Evolutionary conservation across 208 protist genomes (phyloP), one percentile per base, ranked within the genome.

Genomic region (Spironucleus salmonicida): DNA sequence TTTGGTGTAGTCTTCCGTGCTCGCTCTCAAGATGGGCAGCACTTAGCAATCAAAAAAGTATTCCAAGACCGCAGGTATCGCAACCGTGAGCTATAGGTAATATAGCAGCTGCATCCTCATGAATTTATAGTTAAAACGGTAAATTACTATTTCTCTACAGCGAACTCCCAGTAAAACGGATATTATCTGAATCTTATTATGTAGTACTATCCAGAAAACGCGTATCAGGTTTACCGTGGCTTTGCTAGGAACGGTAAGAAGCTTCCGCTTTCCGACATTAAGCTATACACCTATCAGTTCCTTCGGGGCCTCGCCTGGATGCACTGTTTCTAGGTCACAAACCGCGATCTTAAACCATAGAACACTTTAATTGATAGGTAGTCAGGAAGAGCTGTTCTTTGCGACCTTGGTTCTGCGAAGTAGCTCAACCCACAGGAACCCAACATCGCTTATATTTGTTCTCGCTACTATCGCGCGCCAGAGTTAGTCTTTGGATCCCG

Each of bases 131-230:
- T 71, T 11, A 74, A 89, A 68, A 80, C 98, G 58, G 85, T 88
- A 61, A 85, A 93, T 79, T 91, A 85, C 78, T 98, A 96, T 81
- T 92, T 92, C 78, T 88, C 89, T 53, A 11, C 49, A n/a, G 39
- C 29, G 0, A n/a, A 1, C 32, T 42, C 1, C 23, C 39, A 90
- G 78, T 82, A 82, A 34, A 88, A 94, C 34, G 92, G 94, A 74
- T 76, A 93, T 30, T 98, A 96, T 80, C 85, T 99, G 1, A 94
- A 98, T 85, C 84, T 99, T 29, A 94, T 99, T 15, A 89, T 98
- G 83, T 92, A 96, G 69, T 99, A 94, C 84, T 81, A 98, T 0
- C 95, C 95, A 1, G 85, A 93, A 41, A 97, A 95, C 74, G 83
- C 98, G 1, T 90, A 91, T 76, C 80, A 84, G 29, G 76, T 96